These are phyloP conservation scores for Helotiales sp. DNA, from an alignment of 2,329 filamentous ascomycete species.

Conservation along the genomic window DNA sequence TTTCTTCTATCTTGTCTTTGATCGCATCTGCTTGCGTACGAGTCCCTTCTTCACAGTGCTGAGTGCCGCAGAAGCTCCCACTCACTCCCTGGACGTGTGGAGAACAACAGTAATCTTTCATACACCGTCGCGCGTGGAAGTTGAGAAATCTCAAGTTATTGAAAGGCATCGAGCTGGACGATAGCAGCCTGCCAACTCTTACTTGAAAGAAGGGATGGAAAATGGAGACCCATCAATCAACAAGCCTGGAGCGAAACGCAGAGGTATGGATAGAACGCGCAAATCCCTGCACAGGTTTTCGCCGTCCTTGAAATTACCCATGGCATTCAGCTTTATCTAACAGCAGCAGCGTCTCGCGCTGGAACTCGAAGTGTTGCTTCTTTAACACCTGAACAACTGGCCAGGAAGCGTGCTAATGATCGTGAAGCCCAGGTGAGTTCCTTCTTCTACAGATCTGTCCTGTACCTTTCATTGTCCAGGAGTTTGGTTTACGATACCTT, in stretches of 20 bases:
- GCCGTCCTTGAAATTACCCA: neutral
- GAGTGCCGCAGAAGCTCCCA: neutral
- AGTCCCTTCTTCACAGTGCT: neutral
- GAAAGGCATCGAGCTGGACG: no score
- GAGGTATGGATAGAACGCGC: slow-evolving; percentile 33
- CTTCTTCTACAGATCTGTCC: slow-evolving; percentile 59
- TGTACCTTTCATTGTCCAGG: neutral
- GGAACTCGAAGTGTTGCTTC: slow-evolving; percentile 81
- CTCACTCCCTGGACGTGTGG: neutral
- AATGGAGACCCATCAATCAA: slow-evolving; percentile 9
- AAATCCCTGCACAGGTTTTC: neutral
- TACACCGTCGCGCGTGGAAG: neutral
- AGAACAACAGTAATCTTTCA: neutral
- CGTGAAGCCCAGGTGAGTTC: slow-evolving; percentile 74
- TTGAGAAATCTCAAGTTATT: no score
- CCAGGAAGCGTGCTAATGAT: slow-evolving; percentile 89
- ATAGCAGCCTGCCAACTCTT: slow-evolving; percentile 13
- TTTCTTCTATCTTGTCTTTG: neutral
- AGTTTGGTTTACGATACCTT: neutral
- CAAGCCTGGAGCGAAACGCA: slow-evolving; percentile 33
- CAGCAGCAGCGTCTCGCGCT: slow-evolving; percentile 43
- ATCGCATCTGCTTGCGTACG: neutral
- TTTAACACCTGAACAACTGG: slow-evolving; percentile 83
- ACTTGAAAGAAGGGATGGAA: slow-evolving; percentile 14
- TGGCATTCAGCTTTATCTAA: slow-evolving; percentile 20